A percentile compares a stretch with the other conserved stretches of the same genome.
phyloP scores from a whole-genome alignment of 306 rosid genomes.

The Psophocarpus tetragonolobus region DNA sequence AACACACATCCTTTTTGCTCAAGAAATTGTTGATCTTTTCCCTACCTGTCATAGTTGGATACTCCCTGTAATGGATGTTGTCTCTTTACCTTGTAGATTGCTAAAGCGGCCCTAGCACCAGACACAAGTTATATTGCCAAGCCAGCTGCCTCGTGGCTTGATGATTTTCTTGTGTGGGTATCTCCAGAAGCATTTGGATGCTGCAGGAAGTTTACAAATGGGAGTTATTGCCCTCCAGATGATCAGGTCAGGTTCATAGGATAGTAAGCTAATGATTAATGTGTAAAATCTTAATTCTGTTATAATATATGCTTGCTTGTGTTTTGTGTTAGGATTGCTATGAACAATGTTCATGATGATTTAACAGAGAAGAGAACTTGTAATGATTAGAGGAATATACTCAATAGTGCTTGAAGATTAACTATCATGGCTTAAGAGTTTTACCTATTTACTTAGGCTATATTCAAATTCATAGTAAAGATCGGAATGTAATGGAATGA shows the following conservation, averaged over 20 bases:
- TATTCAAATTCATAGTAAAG: too few species aligned
- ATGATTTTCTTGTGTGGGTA: slow-evolving; percentile 97
- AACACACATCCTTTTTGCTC: slow-evolving; percentile 2
- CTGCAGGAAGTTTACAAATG: slow-evolving; percentile 93
- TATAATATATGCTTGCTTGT: not conserved
- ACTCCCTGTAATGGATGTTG: slow-evolving; percentile 17
- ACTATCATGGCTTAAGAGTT: slow-evolving; percentile 9
- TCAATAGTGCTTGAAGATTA: slow-evolving; percentile 8
- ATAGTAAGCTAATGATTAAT: slow-evolving; percentile 12
- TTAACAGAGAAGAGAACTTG: not conserved
- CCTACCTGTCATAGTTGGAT: not conserved
- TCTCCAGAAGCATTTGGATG: slow-evolving; percentile 99
- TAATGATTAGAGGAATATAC: not conserved
- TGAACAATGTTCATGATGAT: not conserved
- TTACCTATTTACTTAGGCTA: slow-evolving; percentile 4
- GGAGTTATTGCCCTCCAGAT: slow-evolving; percentile 88
- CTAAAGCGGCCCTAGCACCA: slow-evolving; percentile 80
- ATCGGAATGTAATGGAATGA: too few species aligned
- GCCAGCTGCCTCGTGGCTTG: slow-evolving; percentile 99
- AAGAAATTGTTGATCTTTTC: slow-evolving; percentile 22
- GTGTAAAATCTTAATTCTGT: slow-evolving; percentile 8
- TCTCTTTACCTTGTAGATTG: slow-evolving; percentile 54
- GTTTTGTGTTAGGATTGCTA: slow-evolving; percentile 17
- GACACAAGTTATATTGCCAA: slow-evolving; percentile 90
- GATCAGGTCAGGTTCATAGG: slow-evolving; percentile 71